Conservation (phyloP, 202 grass and related monocot species). For the Cymbopogon flexuosus region DNA sequence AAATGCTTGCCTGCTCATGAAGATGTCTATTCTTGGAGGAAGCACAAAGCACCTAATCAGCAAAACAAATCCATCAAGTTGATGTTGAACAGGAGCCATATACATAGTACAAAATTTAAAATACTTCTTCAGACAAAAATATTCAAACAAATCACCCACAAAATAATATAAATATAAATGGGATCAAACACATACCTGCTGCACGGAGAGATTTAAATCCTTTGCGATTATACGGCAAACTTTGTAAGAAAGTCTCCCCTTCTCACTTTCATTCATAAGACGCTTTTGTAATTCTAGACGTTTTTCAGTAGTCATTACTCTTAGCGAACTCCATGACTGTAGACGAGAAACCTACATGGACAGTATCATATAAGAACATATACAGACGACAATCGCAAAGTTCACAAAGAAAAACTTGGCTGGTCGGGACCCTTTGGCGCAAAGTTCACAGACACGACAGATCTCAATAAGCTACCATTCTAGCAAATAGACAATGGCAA, state of each 20-base stretch:
- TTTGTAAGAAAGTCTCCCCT: slow-evolving; percentile 52
- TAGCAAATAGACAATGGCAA: neutral
- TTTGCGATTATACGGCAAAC: slow-evolving; percentile 70
- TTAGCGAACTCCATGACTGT: slow-evolving; percentile 72
- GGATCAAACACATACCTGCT: slow-evolving; percentile 50
- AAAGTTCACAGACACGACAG: neutral
- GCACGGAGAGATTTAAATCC: slow-evolving; percentile 70
- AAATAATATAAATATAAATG: too few relatives aligned
- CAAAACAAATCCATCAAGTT: slow-evolving; percentile 10
- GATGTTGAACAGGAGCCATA: slow-evolving; percentile 15
- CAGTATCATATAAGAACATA: slow-evolving; percentile 15
- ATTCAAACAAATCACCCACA: too few relatives aligned
- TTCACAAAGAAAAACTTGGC: neutral
- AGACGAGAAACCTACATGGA: slow-evolving; percentile 48
- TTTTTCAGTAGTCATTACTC: slow-evolving; percentile 78
- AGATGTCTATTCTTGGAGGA: slow-evolving; percentile 41
- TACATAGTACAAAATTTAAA: neutral
- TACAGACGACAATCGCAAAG: neutral
- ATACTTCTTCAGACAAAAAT: neutral
- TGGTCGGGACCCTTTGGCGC: neutral
- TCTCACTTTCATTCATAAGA: slow-evolving; percentile 38
- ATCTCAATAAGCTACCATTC: neutral
- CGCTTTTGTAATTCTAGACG: slow-evolving; percentile 53
- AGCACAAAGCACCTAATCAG: slow-evolving; percentile 68
- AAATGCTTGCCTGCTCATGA: slow-evolving; percentile 34